These are phyloP conservation scores for Neurospora sp. DNA, from an alignment of 2,329 filamentous ascomycete genomes.

Conservation along the genomic window DNA sequence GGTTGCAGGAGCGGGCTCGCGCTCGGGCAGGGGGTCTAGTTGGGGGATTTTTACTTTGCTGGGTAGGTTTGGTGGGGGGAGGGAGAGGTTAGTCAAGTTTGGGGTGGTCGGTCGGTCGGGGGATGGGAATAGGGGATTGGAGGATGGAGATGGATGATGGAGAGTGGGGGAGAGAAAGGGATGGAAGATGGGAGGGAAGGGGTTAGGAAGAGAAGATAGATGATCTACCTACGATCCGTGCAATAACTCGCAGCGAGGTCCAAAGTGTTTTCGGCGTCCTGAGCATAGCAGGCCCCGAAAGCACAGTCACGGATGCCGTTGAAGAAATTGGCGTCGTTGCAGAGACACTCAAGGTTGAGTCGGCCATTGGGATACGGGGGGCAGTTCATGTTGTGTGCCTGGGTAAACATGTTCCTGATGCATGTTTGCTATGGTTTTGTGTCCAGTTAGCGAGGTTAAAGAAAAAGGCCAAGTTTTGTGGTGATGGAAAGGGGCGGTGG, in stretches of 20 bases:
- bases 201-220: neutral
- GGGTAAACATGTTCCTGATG: neutral
- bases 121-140: neutral
- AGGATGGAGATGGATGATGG: neutral
- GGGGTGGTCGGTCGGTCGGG: neutral
- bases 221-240: neutral
- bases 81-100: neutral
- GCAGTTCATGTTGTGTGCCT: neutral
- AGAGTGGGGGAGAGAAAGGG: neutral
- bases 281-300: neutral
- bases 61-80: neutral
- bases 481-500: neutral
- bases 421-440: neutral
- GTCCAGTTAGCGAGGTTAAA: neutral
- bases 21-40: neutral
- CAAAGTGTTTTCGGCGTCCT: neutral
- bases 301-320: neutral
- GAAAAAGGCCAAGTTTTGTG: no score
- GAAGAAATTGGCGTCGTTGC: neutral
- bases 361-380: neutral
- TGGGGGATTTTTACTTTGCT: neutral
- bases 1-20: neutral
- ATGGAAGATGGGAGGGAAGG: neutral
- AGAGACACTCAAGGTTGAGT: neutral
- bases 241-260: neutral